Percentiles rank a stretch among this genome's conserved stretches.
These are phyloP conservation scores for Aegilops tauschii DNA, from an alignment of 176 grass and related monocot genomes.

Conservation along the genomic window DNA sequence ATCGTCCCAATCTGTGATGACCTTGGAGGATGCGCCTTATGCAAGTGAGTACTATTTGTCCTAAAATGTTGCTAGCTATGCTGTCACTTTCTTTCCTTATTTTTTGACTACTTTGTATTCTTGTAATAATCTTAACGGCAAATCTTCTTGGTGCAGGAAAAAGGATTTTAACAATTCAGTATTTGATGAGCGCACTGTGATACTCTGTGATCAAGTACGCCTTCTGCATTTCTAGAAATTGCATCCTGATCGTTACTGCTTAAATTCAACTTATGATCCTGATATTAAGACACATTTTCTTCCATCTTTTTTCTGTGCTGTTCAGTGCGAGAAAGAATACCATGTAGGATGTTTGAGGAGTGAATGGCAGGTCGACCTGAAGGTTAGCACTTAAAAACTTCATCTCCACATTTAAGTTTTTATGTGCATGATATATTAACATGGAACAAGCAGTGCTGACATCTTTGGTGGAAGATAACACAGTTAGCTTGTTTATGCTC, in stretches of 20 bases:
- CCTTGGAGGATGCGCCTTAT: constrained; percentile 77
- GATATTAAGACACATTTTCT: not conserved
- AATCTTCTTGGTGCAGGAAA: constrained; percentile 57
- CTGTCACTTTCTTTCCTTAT: not conserved
- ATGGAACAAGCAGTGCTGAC: not conserved
- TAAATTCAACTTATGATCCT: constrained; percentile 15
- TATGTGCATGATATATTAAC: not conserved
- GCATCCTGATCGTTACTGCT: constrained; percentile 10
- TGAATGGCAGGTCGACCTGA: constrained; percentile 52
- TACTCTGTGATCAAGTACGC: constrained; percentile 96
- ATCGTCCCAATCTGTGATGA: constrained; percentile 84
- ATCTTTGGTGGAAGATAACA: constrained; percentile 4
- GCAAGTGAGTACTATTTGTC: constrained; percentile 63
- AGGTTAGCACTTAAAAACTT: constrained; percentile 36
- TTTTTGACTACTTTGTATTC: not conserved
- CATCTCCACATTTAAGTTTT: constrained; percentile 7
- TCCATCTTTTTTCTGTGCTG: not conserved
- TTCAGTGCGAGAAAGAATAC: constrained; percentile 97
- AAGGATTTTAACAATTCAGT: constrained; percentile 86
- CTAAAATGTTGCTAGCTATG: not conserved
- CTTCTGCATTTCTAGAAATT: not conserved
- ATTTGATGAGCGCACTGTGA: constrained; percentile 97
- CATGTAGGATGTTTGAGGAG: constrained; percentile 85
- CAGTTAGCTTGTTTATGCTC: not conserved
- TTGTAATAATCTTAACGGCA: not conserved